Percentiles rank a stretch among this genome's conserved stretches.
Conservation (phyloP, 306 rosid genomes). For the Vigna angularis region DNA sequence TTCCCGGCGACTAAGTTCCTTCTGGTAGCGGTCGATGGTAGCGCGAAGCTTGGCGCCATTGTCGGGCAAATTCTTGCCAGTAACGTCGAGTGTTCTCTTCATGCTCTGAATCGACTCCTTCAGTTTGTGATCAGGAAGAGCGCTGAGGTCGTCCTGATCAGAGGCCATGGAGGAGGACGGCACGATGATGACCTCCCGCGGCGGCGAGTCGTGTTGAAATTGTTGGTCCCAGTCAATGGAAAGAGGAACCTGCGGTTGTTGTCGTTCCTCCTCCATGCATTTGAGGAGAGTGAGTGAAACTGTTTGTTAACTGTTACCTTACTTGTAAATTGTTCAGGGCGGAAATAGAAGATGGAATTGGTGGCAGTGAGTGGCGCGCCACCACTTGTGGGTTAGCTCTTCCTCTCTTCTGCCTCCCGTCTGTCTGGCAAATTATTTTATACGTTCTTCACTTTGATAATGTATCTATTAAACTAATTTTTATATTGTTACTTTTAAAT, state of each 20-base stretch:
- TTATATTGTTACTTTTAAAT: too few relatives aligned
- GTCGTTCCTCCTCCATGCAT: conserved; percentile 34
- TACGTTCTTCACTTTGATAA: neutral
- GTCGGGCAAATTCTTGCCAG: conserved; percentile 49
- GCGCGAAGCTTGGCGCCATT: conserved; percentile 59
- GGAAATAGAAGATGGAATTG: neutral
- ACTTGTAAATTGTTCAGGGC: neutral
- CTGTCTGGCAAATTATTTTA: neutral
- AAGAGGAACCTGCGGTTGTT: neutral
- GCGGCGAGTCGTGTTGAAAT: conserved; percentile 19
- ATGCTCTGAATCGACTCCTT: conserved; percentile 44
- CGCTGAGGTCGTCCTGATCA: conserved; percentile 36
- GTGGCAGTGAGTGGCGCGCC: neutral
- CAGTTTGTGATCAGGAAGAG: conserved; percentile 49
- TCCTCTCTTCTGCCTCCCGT: neutral
- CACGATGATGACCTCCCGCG: conserved; percentile 18
- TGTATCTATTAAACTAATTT: too few relatives aligned
- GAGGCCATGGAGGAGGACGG: conserved; percentile 34
- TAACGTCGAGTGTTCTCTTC: neutral
- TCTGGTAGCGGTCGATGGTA: conserved; percentile 42
- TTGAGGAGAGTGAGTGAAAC: neutral
- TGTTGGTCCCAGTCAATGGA: conserved; percentile 22
- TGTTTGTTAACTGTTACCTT: neutral
- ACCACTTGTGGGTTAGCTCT: neutral
- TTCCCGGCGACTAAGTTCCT: conserved; percentile 57